phyloP scores from a whole-genome alignment of 1,284 basidiomycete species.

The Taiwanofungus camphoratus region DNA sequence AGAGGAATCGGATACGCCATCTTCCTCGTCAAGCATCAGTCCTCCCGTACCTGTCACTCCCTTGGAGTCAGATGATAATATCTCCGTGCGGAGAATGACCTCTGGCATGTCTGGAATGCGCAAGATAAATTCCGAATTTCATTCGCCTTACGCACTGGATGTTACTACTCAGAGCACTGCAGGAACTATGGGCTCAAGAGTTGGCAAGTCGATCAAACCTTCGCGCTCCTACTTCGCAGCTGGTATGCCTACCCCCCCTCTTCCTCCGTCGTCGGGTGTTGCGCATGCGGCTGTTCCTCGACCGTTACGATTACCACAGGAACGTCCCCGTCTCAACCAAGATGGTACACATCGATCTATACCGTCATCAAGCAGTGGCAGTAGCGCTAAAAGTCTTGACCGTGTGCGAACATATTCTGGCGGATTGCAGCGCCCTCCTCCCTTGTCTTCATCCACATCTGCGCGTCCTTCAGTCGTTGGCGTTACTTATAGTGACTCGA shows the following conservation, averaged over 20 bases:
- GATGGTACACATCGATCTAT: constrained; percentile 5
- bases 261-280: background rate
- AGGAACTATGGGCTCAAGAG: too few species aligned
- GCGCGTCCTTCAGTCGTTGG: background rate
- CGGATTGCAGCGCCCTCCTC: background rate
- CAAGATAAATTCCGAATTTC: background rate
- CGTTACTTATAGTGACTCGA: background rate
- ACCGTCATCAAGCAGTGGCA: constrained; percentile 7
- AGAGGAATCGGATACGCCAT: constrained; percentile 16
- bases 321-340: constrained; percentile 9
- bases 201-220: too few species aligned
- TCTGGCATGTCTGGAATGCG: background rate
- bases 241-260: background rate
- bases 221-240: background rate
- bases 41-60: constrained; percentile 10
- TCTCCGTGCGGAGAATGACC: too few species aligned
- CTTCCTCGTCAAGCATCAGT: constrained; percentile 7
- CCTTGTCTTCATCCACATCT: background rate
- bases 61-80: background rate
- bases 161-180: too few species aligned
- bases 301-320: constrained; percentile 19
- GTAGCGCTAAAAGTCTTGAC: constrained; percentile 3
- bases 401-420: background rate
- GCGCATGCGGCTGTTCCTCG: constrained; percentile 13
- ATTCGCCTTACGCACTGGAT: too few species aligned